Evolutionary conservation across 345 rosid species (phyloP), one percentile per base, ranked within the genome.

Genomic region (Theobroma cacao): DNA sequence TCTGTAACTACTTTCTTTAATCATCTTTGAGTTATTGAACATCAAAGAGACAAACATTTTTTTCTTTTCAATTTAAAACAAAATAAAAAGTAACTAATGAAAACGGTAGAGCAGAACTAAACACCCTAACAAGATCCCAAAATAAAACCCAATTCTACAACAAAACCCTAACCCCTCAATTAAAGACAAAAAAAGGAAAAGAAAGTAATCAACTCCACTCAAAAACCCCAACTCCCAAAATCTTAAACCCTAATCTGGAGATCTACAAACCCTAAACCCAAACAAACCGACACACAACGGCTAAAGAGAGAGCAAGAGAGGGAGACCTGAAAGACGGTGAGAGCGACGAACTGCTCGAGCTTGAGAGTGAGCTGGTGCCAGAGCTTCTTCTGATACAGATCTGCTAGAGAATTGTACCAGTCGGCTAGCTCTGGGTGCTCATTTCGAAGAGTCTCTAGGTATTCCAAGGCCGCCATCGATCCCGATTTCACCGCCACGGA

Each of bases 361-460:
- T 97, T 97, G 82, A 92, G 88, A 81, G 98, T 89, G 79, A 97
- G 98, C 84, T 97, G 98, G 78, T 97, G 98, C 98, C 99, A 97
- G n/a, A 97, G 99, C 93, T 97, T 97, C 90, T 86, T 91, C 89
- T 93, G 93, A 82, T 97, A 97, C 86, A 97, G 97, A 91, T 97
- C 98, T 80, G 97, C 92, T 7, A 97, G 83, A 34, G 95, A 81
- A 85, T 87, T 89, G 91, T 82, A 94, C 99, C 99, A 97, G 36
- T 94, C 98, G n/a, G 85, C 87, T 24, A 90, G 90, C 82, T 97
- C 99, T 11, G 98, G 98, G 56, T 91, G 90, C 68, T 85, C 85
- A 69, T 56, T 90, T 70, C 94, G 88, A 72, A 83, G 87, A 47
- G 95, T 77, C 61, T 97, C 98, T 82, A 94, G 80, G 87, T 94